Conservation (phyloP, 164 flowering plant genomes). For the Stephania japonica region DNA sequence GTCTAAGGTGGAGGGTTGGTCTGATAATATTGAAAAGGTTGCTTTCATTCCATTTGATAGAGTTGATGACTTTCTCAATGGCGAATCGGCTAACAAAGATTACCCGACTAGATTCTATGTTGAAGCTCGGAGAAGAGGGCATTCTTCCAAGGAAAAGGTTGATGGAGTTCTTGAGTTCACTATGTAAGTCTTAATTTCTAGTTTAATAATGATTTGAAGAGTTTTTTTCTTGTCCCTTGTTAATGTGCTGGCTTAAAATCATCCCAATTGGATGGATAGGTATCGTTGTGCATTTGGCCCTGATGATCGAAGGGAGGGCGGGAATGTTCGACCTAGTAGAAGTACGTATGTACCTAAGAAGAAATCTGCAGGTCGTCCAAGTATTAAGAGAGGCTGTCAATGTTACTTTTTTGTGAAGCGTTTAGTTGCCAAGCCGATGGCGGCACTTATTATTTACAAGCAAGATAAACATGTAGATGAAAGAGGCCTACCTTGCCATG, state of each 20-base stretch:
- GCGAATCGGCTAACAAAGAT: constrained; percentile 77
- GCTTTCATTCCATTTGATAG: constrained; percentile 89
- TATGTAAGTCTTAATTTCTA: constrained; percentile 46
- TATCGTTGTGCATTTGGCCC: constrained; percentile 99
- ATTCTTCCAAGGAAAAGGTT: constrained; percentile 75
- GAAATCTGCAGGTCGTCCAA: constrained; percentile 82
- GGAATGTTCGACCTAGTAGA: constrained; percentile 79
- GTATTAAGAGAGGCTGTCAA: constrained; percentile 89
- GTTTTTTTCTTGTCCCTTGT: background rate
- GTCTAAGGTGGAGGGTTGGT: constrained; percentile 96
- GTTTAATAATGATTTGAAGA: background rate
- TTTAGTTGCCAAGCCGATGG: constrained; percentile 81
- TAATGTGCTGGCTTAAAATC: constrained; percentile 1
- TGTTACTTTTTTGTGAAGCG: constrained; percentile 97
- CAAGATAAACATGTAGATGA: constrained; percentile 87
- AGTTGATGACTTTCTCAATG: constrained; percentile 87
- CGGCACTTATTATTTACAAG: constrained; percentile 88
- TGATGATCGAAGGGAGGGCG: constrained; percentile 89
- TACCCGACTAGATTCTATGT: constrained; percentile 95
- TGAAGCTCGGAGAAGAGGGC: constrained; percentile 79
- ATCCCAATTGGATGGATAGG: constrained; percentile 40
- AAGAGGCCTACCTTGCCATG: constrained; percentile 90
- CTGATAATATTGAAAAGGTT: constrained; percentile 71
- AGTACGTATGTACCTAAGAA: constrained; percentile 64
- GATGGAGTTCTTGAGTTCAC: constrained; percentile 94